These are phyloP conservation scores for Trichocladium antarcticum DNA, from an alignment of 495 filamentous ascomycete species.

Conservation along the genomic window DNA sequence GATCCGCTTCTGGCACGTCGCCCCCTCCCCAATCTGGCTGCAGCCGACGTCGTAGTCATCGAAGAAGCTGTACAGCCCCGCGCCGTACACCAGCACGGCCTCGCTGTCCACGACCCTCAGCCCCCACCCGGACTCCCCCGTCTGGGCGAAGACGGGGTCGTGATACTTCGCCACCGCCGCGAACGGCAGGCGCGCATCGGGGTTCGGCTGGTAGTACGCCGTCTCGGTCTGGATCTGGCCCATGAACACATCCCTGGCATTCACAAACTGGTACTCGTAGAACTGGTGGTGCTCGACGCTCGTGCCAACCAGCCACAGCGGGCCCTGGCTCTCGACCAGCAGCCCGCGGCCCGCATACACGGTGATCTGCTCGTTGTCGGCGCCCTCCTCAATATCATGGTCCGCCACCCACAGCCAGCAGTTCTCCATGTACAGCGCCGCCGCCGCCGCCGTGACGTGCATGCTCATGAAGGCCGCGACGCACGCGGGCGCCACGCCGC, in stretches of 20 bases:
- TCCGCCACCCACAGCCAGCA: constrained; percentile 61
- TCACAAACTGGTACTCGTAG: constrained; percentile 68
- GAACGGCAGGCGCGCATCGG: constrained; percentile 56
- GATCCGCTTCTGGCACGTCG: constrained; percentile 51
- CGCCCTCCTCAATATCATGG: constrained; percentile 56
- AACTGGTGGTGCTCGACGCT: constrained; percentile 59
- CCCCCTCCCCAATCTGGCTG: constrained; percentile 32
- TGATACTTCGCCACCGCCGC: constrained; percentile 44
- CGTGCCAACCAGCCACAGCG: constrained; percentile 46
- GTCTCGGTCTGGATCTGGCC: constrained; percentile 76
- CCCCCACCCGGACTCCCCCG: constrained; percentile 43
- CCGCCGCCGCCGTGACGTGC: constrained; percentile 50
- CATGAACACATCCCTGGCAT: constrained; percentile 52
- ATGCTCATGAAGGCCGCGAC: constrained; percentile 57
- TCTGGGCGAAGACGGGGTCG: constrained; percentile 61
- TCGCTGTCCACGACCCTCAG: constrained; percentile 42
- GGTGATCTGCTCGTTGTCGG: constrained; percentile 52
- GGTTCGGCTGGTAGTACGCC: constrained; percentile 57
- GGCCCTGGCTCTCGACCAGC: constrained; percentile 44
- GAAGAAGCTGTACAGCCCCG: constrained; percentile 53
- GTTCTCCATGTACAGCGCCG: constrained; percentile 53
- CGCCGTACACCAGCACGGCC: constrained; percentile 52
- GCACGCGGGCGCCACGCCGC: constrained; percentile 45
- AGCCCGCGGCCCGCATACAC: constrained; percentile 60
- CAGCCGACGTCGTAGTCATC: constrained; percentile 38